Evolutionary conservation across 441 rosid genomes (phyloP).

Genomic region (Macaranga tanarius): DNA sequence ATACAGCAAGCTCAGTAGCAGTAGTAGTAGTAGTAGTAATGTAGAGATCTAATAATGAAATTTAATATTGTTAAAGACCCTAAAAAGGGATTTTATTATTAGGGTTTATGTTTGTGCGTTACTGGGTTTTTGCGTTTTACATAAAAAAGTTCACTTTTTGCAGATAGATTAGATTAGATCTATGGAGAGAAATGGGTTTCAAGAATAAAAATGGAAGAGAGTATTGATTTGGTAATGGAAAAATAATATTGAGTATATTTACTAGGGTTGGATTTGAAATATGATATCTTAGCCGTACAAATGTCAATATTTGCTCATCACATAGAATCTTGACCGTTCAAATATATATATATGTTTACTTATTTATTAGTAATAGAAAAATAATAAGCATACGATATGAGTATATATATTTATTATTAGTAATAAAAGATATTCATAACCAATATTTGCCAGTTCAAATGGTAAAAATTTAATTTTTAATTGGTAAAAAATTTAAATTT

Average conservation of each 20-base stretch:
- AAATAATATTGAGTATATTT: too few species aligned
- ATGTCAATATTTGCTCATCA: neutral
- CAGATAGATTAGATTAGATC: neutral
- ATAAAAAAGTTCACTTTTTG: neutral
- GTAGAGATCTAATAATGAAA: constrained; percentile 4
- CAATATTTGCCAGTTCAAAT: too few species aligned
- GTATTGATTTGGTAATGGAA: constrained; percentile 3
- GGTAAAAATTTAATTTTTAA: too few species aligned
- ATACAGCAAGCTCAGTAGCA: neutral
- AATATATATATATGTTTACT: too few species aligned
- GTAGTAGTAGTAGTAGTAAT: too few species aligned
- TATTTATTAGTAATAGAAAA: too few species aligned
- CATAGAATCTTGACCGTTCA: constrained; percentile 11
- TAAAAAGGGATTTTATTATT: neutral
- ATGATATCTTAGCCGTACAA: constrained; percentile 17
- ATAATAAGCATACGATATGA: too few species aligned
- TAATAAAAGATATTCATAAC: too few species aligned
- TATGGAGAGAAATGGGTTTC: neutral
- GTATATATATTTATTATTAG: too few species aligned
- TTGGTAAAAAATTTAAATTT: too few species aligned
- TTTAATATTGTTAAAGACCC: neutral
- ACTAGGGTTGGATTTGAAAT: constrained; percentile 22
- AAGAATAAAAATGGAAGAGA: neutral
- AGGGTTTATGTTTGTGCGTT: constrained; percentile 20
- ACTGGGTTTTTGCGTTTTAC: neutral